Evolutionary conservation across 2,329 filamentous ascomycete species (phyloP).

Genomic region (Aspergillus candidus): DNA sequence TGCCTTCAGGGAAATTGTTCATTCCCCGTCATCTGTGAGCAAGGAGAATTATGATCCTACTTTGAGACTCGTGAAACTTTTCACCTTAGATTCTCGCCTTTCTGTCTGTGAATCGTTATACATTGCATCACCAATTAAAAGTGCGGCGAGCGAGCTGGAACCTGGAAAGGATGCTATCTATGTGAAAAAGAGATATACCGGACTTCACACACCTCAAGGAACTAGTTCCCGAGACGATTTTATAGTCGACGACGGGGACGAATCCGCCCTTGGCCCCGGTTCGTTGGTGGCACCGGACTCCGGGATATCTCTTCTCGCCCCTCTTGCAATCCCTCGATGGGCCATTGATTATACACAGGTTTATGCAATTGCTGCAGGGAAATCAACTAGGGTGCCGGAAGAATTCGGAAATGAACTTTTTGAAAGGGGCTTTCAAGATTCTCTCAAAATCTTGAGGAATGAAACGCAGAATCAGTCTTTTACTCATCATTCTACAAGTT

Average conservation of each 20-base stretch:
- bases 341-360: constrained; percentile 24
- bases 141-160: constrained; percentile 8
- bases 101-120: constrained; percentile 33
- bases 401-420: neutral
- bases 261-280: constrained; percentile 14
- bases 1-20: constrained; percentile 27
- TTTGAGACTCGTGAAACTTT: constrained; percentile 31
- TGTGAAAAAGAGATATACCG: constrained; percentile 15
- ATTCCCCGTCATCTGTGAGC: constrained; percentile 13
- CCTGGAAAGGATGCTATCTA: constrained; percentile 18
- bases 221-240: constrained; percentile 23
- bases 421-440: constrained; percentile 17
- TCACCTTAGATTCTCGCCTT: constrained; percentile 28
- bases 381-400: constrained; percentile 3
- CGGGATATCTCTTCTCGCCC: constrained; percentile 7
- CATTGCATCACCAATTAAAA: constrained; percentile 10
- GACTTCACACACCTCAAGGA: constrained; percentile 6
- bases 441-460: constrained; percentile 16
- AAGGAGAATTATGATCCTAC: constrained; percentile 15
- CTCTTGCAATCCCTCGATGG: constrained; percentile 20
- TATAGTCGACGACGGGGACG: constrained; percentile 35
- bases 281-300: constrained; percentile 5
- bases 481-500: constrained; percentile 10
- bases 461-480: constrained; percentile 3
- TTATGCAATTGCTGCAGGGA: constrained; percentile 22